Evolutionary conservation across 768 basidiomycete species (phyloP).

Genomic region (Amanita pallidorosea): DNA sequence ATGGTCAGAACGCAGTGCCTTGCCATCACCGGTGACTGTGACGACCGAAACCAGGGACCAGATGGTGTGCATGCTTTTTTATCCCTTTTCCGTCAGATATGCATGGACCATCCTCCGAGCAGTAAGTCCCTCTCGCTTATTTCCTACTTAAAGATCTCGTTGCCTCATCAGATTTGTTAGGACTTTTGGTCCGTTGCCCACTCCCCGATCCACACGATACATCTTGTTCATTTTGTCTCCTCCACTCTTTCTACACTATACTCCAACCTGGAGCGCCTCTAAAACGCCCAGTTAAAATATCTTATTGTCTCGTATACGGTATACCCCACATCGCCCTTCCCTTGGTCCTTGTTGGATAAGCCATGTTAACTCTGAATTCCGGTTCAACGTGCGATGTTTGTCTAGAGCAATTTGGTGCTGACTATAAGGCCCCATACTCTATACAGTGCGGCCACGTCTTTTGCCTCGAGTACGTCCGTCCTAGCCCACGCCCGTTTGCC

Average conservation of each 20-base stretch:
- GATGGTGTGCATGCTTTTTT: slow-evolving; percentile 18
- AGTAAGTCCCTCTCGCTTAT: slow-evolving; percentile 23
- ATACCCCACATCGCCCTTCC: slow-evolving; percentile 13
- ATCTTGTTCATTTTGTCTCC: slow-evolving; percentile 7
- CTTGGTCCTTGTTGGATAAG: slow-evolving; percentile 19
- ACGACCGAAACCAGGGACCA: slow-evolving; percentile 19
- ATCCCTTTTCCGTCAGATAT: slow-evolving; percentile 15
- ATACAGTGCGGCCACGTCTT: slow-evolving; percentile 69
- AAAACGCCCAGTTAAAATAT: slow-evolving; percentile 11
- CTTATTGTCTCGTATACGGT: slow-evolving; percentile 13
- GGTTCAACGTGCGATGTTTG: slow-evolving; percentile 71
- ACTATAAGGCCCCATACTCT: slow-evolving; percentile 46
- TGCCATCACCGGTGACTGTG: slow-evolving; percentile 15
- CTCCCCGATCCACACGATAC: slow-evolving; percentile 6
- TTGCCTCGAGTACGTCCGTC: slow-evolving; percentile 33
- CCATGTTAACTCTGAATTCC: slow-evolving; percentile 56
- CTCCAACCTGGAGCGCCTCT: slow-evolving; percentile 10
- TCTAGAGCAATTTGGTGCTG: slow-evolving; percentile 48
- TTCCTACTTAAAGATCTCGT: slow-evolving; percentile 23
- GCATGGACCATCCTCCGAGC: slow-evolving; percentile 18
- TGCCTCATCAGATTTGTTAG: slow-evolving; percentile 18
- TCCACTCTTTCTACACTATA: slow-evolving; percentile 12
- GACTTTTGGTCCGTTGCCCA: slow-evolving; percentile 21
- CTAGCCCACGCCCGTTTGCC: neutral
- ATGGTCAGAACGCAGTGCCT: neutral